phyloP scores from a whole-genome alignment of 495 filamentous ascomycete species.

The Penicillium maclennaniae region DNA sequence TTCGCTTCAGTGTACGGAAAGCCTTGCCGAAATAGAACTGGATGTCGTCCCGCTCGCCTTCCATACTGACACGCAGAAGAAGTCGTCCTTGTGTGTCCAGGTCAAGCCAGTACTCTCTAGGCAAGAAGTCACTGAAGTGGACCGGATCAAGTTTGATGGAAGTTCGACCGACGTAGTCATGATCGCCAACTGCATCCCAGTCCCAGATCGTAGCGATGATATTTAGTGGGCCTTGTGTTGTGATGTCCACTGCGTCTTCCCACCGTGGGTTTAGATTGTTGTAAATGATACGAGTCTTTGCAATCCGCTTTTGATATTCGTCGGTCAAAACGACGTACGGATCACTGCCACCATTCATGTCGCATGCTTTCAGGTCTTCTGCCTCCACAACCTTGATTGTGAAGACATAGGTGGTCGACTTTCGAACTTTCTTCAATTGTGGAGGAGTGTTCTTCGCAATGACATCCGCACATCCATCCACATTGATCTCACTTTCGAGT shows the following conservation, averaged over 20 bases:
- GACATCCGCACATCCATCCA: constrained; percentile 87
- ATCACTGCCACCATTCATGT: constrained; percentile 90
- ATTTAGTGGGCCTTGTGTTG: constrained; percentile 83
- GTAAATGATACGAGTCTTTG: constrained; percentile 90
- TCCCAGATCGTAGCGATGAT: constrained; percentile 98
- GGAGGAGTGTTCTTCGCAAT: constrained; percentile 63
- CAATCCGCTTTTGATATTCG: constrained; percentile 96
- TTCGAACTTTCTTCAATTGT: constrained; percentile 52
- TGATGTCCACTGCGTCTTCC: constrained; percentile 97
- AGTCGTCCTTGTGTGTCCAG: constrained; percentile 93
- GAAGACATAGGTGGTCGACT: constrained; percentile 83
- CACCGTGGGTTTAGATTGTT: constrained; percentile 91
- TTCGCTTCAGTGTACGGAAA: constrained; percentile 89
- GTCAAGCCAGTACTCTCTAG: constrained; percentile 94
- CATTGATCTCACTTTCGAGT: constrained; percentile 83
- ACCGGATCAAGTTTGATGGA: constrained; percentile 91
- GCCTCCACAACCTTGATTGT: constrained; percentile 98
- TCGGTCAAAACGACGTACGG: constrained; percentile 96
- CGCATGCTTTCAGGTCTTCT: constrained; percentile 97
- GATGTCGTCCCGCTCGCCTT: constrained; percentile 96
- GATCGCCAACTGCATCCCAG: constrained; percentile 94
- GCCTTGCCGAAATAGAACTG: constrained; percentile 98
- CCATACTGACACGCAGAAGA: constrained; percentile 91
- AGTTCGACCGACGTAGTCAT: constrained; percentile 94
- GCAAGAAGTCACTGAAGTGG: constrained; percentile 93